These are phyloP conservation scores for Xylaria sp. DNA, from an alignment of 2,329 filamentous ascomycete genomes.

Conservation along the genomic window DNA sequence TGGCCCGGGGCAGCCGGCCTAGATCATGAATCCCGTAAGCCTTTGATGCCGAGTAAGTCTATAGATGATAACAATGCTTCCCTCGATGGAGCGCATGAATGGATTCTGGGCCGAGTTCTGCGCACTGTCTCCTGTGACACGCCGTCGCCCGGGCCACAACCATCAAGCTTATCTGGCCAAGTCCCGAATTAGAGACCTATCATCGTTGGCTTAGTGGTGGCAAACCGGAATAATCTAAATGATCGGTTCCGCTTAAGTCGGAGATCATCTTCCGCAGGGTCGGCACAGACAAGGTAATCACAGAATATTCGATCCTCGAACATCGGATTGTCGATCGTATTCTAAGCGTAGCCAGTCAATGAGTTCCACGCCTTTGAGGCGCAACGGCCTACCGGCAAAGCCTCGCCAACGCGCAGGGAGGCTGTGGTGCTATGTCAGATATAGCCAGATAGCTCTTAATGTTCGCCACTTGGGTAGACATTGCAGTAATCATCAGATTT, in stretches of 20 bases:
- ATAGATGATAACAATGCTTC: conserved; percentile 4
- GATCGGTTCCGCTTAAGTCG: conserved; percentile 15
- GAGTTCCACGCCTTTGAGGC: conserved; percentile 20
- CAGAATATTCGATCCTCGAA: conserved; percentile 12
- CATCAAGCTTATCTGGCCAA: conserved; percentile 5
- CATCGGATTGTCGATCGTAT: conserved; percentile 29
- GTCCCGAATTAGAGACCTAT: background rate
- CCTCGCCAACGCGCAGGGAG: conserved; percentile 16
- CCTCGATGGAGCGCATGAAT: background rate
- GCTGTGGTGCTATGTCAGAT: conserved; percentile 20
- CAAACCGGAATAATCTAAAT: conserved; percentile 16
- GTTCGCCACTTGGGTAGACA: conserved; percentile 34
- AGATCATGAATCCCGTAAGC: conserved; percentile 2
- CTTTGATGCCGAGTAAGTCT: background rate
- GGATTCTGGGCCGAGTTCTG: background rate
- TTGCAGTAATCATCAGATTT: conserved; percentile 5
- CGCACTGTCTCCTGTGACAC: conserved; percentile 7
- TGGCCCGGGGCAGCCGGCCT: conserved; percentile 3
- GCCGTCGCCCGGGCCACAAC: background rate
- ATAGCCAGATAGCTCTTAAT: conserved; percentile 11
- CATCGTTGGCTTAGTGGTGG: conserved; percentile 1
- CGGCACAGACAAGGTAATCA: conserved; percentile 11
- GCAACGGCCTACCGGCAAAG: conserved; percentile 13
- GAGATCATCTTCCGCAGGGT: conserved; percentile 16
- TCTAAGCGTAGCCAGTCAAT: conserved; percentile 32